These are phyloP conservation scores for Saccharomycopsis hybrid DNA, from an alignment of 1,139 yeast species.

Conservation along the genomic window DNA sequence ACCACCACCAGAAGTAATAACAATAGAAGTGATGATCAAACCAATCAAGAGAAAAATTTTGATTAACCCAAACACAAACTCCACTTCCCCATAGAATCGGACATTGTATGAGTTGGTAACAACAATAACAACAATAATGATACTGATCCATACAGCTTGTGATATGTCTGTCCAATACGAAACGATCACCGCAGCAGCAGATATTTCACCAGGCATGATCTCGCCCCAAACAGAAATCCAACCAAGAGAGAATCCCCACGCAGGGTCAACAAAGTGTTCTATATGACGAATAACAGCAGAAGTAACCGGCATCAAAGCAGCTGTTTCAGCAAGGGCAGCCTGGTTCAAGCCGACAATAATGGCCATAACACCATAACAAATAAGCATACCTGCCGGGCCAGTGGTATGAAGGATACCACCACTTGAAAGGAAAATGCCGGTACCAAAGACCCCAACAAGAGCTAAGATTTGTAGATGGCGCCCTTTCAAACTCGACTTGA, in stretches of 20 bases:
- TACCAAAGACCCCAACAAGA: neutral
- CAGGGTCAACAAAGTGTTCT: conserved; percentile 22
- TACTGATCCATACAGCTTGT: neutral
- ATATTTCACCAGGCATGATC: neutral
- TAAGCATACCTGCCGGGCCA: neutral
- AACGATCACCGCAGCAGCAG: neutral
- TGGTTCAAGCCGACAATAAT: conserved; percentile 26
- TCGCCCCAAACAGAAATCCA: neutral
- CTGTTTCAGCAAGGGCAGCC: conserved; percentile 26
- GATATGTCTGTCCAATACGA: neutral
- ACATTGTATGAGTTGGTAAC: conserved; percentile 37
- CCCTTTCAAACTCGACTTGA: no score
- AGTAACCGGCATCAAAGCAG: conserved; percentile 27
- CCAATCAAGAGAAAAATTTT: neutral
- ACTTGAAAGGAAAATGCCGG: neutral
- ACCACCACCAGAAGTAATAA: conserved; percentile 29
- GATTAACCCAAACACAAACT: neutral
- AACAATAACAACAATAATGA: neutral
- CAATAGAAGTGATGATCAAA: conserved; percentile 26
- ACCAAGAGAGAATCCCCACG: neutral
- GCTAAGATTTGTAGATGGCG: neutral
- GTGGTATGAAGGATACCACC: neutral
- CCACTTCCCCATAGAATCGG: conserved; percentile 28
- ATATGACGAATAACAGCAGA: conserved; percentile 26
- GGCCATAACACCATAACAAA: conserved; percentile 27